Evolutionary conservation across 2,329 filamentous ascomycete species (phyloP).

Genomic region (Myriosclerotinia duriaeana): DNA sequence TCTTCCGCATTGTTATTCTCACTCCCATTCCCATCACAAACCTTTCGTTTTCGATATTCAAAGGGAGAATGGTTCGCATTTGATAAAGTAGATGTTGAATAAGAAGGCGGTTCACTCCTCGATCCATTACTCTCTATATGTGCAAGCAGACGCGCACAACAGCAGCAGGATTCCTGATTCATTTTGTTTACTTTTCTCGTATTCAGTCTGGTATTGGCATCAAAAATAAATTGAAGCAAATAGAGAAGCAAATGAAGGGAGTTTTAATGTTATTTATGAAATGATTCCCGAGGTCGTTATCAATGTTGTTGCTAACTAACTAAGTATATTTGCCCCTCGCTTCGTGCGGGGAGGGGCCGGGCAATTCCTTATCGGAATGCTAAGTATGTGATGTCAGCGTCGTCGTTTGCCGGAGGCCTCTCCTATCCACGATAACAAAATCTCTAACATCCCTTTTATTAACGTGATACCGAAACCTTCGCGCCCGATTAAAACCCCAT

Average conservation of each 20-base stretch:
- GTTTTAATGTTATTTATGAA: neutral
- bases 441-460: neutral
- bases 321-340: slow-evolving; percentile 19
- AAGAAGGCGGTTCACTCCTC: neutral
- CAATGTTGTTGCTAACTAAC: neutral
- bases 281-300: neutral
- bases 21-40: neutral
- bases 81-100: neutral
- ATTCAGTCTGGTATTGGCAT: neutral
- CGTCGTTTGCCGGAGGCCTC: neutral
- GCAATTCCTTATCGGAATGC: slow-evolving; percentile 6
- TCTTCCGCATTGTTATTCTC: neutral
- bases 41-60: neutral
- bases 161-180: slow-evolving; percentile 9
- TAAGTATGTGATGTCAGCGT: neutral
- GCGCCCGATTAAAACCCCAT: too few species aligned
- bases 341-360: neutral
- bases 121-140: neutral
- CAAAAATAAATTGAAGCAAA: too few species aligned
- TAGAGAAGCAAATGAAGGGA: neutral
- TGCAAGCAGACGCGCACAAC: slow-evolving; percentile 14
- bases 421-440: neutral
- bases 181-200: neutral
- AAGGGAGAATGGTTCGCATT: neutral
- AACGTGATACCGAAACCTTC: too few species aligned